Percentiles rank a stretch among this genome's conserved stretches.
These are phyloP conservation scores for Ophiostoma sp. DNA, from an alignment of 2,329 filamentous ascomycete genomes.

Conservation along the genomic window DNA sequence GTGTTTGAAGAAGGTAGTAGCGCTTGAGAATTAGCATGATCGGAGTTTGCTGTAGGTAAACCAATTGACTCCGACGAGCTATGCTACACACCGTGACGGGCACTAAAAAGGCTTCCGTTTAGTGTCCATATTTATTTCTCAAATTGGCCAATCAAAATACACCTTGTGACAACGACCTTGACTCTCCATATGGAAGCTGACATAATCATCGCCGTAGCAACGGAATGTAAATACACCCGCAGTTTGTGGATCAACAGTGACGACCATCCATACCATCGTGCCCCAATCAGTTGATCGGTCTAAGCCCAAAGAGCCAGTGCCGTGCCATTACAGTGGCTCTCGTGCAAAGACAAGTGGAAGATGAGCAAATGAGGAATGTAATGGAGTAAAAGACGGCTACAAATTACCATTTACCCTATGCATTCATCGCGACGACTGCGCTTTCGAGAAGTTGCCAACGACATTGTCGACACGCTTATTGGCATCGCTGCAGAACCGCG, in stretches of 20 bases:
- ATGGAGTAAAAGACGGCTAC: neutral
- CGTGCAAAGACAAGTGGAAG: neutral
- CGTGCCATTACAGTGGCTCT: slow-evolving; percentile 2
- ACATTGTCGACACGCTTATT: slow-evolving; percentile 34
- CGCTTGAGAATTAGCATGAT: neutral
- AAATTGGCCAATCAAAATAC: neutral
- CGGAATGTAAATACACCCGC: neutral
- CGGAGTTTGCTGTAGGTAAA: neutral
- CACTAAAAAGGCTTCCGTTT: neutral
- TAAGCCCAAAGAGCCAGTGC: slow-evolving; percentile 5
- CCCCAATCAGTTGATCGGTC: slow-evolving; percentile 12
- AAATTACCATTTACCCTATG: slow-evolving; percentile 25
- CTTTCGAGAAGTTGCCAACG: slow-evolving; percentile 30
- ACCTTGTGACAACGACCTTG: neutral
- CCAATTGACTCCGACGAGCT: neutral
- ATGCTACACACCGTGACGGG: neutral
- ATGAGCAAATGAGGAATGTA: neutral
- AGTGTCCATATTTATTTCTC: neutral
- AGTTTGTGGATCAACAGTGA: neutral
- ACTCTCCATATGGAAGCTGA: neutral
- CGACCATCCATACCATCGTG: slow-evolving; percentile 1
- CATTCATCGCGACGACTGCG: slow-evolving; percentile 31
- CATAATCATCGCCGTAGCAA: slow-evolving; percentile 10
- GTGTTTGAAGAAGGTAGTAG: neutral
- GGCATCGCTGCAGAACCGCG: slow-evolving; percentile 40